These are phyloP conservation scores for Polygonum aviculare DNA, from an alignment of 148 eudicot genomes.

Conservation along the genomic window DNA sequence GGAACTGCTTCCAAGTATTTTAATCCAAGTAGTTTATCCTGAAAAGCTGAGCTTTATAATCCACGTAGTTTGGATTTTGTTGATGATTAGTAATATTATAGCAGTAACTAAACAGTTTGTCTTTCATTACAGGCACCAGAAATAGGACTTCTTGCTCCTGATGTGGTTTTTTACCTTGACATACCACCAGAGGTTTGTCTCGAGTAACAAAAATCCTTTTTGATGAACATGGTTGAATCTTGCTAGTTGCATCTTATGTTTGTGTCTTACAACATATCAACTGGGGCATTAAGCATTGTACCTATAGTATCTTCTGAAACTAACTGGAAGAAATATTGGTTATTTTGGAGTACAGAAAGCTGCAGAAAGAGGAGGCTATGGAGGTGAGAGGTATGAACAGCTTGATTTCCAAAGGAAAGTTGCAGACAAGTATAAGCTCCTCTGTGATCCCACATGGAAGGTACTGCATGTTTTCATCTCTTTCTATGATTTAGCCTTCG, in stretches of 20 bases:
- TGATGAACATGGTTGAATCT: not conserved
- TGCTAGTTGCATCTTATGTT: not conserved
- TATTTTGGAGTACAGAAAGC: constrained; percentile 53
- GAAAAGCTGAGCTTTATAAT: not conserved
- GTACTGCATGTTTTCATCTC: constrained; percentile 27
- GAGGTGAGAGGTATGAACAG: constrained; percentile 89
- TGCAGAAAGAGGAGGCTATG: constrained; percentile 96
- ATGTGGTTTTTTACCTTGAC: constrained; percentile 86
- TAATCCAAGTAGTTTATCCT: not conserved
- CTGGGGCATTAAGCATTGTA: not conserved
- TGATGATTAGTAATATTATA: not conserved
- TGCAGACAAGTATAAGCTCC: constrained; percentile 48
- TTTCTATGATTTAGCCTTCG: not conserved
- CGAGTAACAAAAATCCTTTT: not conserved
- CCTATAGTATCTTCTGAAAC: not conserved
- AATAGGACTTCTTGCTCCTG: constrained; percentile 80
- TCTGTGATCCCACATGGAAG: constrained; percentile 71
- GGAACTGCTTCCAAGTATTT: not conserved
- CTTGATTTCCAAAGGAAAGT: constrained; percentile 90
- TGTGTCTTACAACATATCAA: not conserved
- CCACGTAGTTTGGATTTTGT: not conserved
- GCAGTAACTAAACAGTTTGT: not conserved
- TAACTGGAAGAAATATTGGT: not conserved
- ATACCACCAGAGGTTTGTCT: constrained; percentile 73
- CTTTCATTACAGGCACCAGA: constrained; percentile 75